Base-by-base conservation (phyloP, 495 filamentous ascomycete species). In the Jackrogersella multiformis region DNA sequence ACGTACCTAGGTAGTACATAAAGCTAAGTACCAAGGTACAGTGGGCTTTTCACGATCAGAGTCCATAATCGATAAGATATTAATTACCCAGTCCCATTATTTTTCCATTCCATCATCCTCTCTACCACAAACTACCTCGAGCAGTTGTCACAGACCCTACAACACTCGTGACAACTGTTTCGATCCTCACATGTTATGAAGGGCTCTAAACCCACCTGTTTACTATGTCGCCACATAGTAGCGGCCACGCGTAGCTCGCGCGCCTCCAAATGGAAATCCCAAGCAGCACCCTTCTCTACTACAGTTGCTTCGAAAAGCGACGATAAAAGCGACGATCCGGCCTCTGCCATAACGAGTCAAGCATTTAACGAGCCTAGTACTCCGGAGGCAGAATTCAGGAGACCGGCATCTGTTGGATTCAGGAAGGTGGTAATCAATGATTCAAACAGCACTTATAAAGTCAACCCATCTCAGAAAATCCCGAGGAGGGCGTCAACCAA, bases 221-320 rank as follows among this genome's bases (percentile, higher is more conserved):
- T 74, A 54, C 60, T 74, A 36, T 74, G 69, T 54, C 72, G 72
- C 54, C 69, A 67, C 28, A 44, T 68, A 69, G 59, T 55, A 60
- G 59, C 66, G 54, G 45, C 54, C 45, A 56, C 69, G 44, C 38
- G 51, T 35, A 28, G 60, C 76, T 82, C 13, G 77, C 81, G 44
- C 69, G 77, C 6, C 75, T 79, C 39, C 75, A 83, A 70, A 74
- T 81, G 67, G 81, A 76, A 53, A 75, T 84, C 67, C 44, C 75
- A 46, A 63, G 70, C 2, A 46, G 34, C 53, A 13, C 39, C 15
- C 5, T 67, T 66, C 38, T 64, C 53, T 5, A 71, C 52, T 13
- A 49, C 57, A 2, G 9, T 26, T 6, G 2, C 42, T 18, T 41
- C 48, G 36, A 66, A 32, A 59, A 38, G 18, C 58, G 59, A 66